Percentiles rank a stretch among this genome's conserved stretches.
Evolutionary conservation across 352 stramenopile species (phyloP).

Genomic region (Phytophthora megakarya): DNA sequence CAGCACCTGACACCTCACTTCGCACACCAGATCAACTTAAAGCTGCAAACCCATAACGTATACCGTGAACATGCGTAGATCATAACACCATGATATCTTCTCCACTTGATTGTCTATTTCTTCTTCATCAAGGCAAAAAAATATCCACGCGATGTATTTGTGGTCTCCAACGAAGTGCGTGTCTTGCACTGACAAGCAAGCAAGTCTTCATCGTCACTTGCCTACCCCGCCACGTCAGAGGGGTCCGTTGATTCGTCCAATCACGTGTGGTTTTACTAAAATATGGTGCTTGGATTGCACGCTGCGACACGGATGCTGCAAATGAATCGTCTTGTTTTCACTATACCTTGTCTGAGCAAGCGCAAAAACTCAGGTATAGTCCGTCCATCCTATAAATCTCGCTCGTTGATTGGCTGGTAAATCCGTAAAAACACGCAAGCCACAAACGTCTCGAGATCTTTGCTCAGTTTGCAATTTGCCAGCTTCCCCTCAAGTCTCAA

Average conservation of each 20-base stretch:
- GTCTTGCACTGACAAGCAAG: conserved; percentile 14
- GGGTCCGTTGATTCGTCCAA: conserved; percentile 28
- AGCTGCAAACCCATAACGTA: too few species aligned
- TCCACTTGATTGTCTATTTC: too few species aligned
- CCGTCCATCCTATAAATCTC: background rate
- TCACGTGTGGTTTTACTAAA: conserved; percentile 21
- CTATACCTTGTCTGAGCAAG: conserved; percentile 15
- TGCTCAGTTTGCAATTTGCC: conserved; percentile 43
- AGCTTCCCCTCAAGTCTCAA: conserved; percentile 20
- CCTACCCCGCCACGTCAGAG: conserved; percentile 31
- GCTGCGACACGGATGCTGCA: conserved; percentile 17
- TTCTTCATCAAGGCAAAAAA: too few species aligned
- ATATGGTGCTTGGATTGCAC: conserved; percentile 27
- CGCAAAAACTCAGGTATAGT: background rate
- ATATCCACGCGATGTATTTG: background rate
- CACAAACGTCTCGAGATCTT: conserved; percentile 11
- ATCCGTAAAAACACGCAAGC: conserved; percentile 31
- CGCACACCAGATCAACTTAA: too few species aligned
- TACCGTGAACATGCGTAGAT: too few species aligned
- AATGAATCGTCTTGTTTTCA: conserved; percentile 9
- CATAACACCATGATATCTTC: too few species aligned
- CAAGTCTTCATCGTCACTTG: conserved; percentile 15
- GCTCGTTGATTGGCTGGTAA: conserved; percentile 1
- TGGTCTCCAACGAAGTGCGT: background rate
- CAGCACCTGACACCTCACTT: too few species aligned